Evolutionary conservation across 2,329 filamentous ascomycete species (phyloP).

Genomic region (Balansia obtecta): DNA sequence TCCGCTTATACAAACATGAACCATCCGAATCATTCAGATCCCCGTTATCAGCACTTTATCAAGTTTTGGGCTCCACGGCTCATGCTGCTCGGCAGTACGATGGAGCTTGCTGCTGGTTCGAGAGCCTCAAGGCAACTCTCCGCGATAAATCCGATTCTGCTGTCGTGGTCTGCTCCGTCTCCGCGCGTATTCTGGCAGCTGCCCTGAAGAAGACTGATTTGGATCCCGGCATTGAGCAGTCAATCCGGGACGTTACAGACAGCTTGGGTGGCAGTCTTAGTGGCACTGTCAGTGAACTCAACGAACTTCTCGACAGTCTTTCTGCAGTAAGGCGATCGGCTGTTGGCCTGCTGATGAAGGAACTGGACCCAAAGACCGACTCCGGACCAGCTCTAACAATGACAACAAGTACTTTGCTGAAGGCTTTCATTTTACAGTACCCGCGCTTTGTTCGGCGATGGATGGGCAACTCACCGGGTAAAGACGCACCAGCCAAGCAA

Average conservation of each 20-base stretch:
- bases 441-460: conserved; percentile 49
- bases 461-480: conserved; percentile 44
- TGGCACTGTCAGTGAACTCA: conserved; percentile 45
- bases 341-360: conserved; percentile 32
- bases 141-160: conserved; percentile 29
- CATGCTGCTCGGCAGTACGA: conserved; percentile 31
- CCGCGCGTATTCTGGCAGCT: conserved; percentile 42
- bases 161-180: conserved; percentile 37
- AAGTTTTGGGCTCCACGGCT: conserved; percentile 37
- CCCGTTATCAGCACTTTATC: conserved; percentile 35
- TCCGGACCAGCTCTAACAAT: conserved; percentile 6
- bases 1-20: conserved; percentile 22
- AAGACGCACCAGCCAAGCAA: conserved; percentile 41
- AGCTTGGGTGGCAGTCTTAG: conserved; percentile 46
- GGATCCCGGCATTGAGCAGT: conserved; percentile 24
- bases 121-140: conserved; percentile 28
- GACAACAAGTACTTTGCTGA: conserved; percentile 28
- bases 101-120: conserved; percentile 44
- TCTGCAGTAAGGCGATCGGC: conserved; percentile 42
- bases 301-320: conserved; percentile 46
- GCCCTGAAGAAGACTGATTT: conserved; percentile 32
- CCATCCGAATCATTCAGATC: conserved; percentile 26
- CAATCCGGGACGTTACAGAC: conserved; percentile 37
- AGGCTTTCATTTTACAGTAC: conserved; percentile 43
- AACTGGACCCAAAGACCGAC: conserved; percentile 11